Evolutionary conservation across 176 grass and related monocot species (phyloP).

Genomic region (Oryza punctata): DNA sequence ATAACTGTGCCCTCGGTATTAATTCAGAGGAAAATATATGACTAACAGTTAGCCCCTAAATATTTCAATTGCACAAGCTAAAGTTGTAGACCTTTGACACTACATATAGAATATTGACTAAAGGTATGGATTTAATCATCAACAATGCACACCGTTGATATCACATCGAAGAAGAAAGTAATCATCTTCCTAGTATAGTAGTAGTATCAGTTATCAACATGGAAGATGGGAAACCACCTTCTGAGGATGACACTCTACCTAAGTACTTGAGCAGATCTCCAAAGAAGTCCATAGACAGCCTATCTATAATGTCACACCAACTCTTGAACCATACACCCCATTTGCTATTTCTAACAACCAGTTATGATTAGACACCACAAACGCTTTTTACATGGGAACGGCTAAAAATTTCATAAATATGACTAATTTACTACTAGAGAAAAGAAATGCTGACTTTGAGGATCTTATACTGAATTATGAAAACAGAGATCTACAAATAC

Average conservation of each 20-base stretch:
- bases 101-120: neutral
- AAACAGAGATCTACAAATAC: conserved; percentile 38
- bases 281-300: conserved; percentile 39
- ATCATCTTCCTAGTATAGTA: conserved; percentile 31
- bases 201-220: conserved; percentile 29
- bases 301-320: conserved; percentile 51
- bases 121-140: conserved; percentile 17
- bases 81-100: neutral
- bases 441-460: conserved; percentile 26
- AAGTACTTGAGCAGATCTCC: conserved; percentile 44
- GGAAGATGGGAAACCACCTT: conserved; percentile 32
- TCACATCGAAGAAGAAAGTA: conserved; percentile 27
- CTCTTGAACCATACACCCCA: conserved; percentile 35
- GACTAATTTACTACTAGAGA: neutral
- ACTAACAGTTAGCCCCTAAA: neutral
- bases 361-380: conserved; percentile 33
- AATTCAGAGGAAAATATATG: conserved; percentile 23
- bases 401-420: conserved; percentile 40
- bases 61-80: conserved; percentile 18
- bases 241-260: conserved; percentile 49
- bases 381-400: conserved; percentile 25
- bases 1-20: neutral
- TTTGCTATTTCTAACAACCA: conserved; percentile 49
- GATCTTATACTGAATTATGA: conserved; percentile 30
- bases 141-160: neutral